phyloP scores from a whole-genome alignment of 2,329 filamentous ascomycete genomes.

The Talaromyces amestolkiae region DNA sequence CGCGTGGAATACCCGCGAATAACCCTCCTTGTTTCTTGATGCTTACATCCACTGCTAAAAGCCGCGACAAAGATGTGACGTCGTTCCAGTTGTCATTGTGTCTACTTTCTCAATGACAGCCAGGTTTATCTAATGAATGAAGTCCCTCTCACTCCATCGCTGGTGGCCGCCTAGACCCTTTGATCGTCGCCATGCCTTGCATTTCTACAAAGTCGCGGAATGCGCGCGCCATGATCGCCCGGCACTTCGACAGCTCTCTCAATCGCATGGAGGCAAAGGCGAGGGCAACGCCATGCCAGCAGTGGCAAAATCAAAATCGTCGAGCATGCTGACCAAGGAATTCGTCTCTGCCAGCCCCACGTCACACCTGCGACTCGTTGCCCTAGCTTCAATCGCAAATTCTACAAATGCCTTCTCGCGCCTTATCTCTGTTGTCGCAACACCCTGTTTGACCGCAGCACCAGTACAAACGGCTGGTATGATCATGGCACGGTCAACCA shows the following conservation, averaged over 20 bases:
- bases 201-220: constrained; percentile 28
- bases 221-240: constrained; percentile 29
- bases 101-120: neutral
- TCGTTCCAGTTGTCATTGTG: neutral
- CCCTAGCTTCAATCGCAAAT: constrained; percentile 11
- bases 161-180: constrained; percentile 9
- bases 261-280: neutral
- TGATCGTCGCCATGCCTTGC: constrained; percentile 27
- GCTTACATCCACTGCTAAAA: neutral
- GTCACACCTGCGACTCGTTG: constrained; percentile 2
- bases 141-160: constrained; percentile 14
- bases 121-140: constrained; percentile 14
- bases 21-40: neutral
- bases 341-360: constrained; percentile 9
- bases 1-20: neutral
- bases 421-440: neutral
- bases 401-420: constrained; percentile 1
- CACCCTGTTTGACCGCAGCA: neutral
- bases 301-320: constrained; percentile 16
- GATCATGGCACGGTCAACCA: constrained; percentile 16
- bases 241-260: constrained; percentile 22
- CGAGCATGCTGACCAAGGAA: constrained; percentile 11
- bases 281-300: neutral
- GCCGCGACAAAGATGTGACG: neutral
- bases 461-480: neutral